A percentile compares a stretch with the other conserved stretches of the same genome.
Evolutionary conservation across 2,329 filamentous ascomycete species (phyloP).

Genomic region (Stemphylium vesicarium): DNA sequence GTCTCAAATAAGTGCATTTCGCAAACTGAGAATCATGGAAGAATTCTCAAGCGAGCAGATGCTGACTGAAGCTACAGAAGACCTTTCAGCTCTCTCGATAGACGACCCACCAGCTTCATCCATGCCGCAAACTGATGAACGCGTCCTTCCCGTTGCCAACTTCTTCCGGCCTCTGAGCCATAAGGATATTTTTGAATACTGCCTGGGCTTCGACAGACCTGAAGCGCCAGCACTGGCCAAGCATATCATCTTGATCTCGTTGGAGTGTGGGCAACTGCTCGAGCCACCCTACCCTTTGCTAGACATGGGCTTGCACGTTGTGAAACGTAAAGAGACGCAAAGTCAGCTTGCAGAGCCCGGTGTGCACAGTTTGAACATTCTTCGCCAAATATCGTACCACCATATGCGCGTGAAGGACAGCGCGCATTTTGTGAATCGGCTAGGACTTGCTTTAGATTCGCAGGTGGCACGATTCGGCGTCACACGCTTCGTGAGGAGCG

Average conservation of each 20-base stretch:
- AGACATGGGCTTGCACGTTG: not conserved
- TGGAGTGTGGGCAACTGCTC: not conserved
- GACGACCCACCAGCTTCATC: not conserved
- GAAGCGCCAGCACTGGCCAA: not conserved
- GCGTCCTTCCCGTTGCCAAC: not conserved
- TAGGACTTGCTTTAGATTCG: not conserved
- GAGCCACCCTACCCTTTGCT: not conserved
- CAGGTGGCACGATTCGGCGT: not conserved
- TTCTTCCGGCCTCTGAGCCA: not conserved
- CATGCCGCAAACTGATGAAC: not conserved
- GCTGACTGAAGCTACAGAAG: too few species aligned
- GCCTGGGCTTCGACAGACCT: slow-evolving; percentile 1
- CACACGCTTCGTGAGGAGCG: not conserved
- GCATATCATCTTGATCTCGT: not conserved
- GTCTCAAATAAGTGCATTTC: too few species aligned
- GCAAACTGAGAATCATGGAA: too few species aligned
- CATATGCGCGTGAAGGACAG: not conserved
- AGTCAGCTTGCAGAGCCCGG: not conserved
- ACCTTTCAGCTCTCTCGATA: not conserved
- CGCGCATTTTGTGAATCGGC: not conserved
- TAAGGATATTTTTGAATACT: slow-evolving; percentile 3
- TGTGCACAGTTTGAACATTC: not conserved
- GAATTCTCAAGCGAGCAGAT: too few species aligned
- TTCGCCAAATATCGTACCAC: not conserved
- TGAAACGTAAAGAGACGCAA: not conserved